Evolutionary conservation across 768 basidiomycete genomes (phyloP).

Genomic region (Mycena latifolia): DNA sequence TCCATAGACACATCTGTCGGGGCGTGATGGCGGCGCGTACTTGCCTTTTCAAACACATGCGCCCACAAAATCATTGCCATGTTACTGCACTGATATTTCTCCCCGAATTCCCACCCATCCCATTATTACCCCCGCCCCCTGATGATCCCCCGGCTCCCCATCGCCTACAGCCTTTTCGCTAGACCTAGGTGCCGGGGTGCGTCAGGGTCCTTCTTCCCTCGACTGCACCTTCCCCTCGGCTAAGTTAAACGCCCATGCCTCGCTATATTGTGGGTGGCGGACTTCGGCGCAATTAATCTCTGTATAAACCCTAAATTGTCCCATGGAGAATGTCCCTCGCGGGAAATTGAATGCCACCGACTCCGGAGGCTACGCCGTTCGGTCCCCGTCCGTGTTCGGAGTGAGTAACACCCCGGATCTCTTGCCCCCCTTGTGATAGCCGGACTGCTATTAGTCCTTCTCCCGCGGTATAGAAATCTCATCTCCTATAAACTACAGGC

Average conservation of each 20-base stretch:
- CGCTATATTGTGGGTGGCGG: too few species aligned
- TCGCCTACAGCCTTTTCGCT: too few species aligned
- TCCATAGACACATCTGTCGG: not conserved
- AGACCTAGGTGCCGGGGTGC: too few species aligned
- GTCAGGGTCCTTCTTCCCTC: too few species aligned
- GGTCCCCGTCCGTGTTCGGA: not conserved
- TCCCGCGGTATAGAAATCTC: not conserved
- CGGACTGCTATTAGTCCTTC: not conserved
- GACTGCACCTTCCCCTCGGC: too few species aligned
- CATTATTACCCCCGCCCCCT: not conserved
- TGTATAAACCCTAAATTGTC: not conserved
- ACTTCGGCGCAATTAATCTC: not conserved
- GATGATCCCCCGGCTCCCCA: too few species aligned
- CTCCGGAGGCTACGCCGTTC: too few species aligned
- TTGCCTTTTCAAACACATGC: conserved; percentile 11
- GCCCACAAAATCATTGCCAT: conserved; percentile 14
- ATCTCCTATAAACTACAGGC: not conserved
- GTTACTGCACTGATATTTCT: not conserved
- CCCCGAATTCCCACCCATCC: not conserved
- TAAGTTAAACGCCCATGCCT: too few species aligned
- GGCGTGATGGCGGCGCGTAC: conserved; percentile 25
- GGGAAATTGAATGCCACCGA: not conserved
- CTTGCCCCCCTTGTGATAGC: not conserved
- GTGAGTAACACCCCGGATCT: not conserved
- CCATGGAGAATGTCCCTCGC: not conserved